A percentile compares a stretch with the other conserved stretches of the same genome.
Conservation (phyloP, 257 asterid species). For the Solanum verrucosum region DNA sequence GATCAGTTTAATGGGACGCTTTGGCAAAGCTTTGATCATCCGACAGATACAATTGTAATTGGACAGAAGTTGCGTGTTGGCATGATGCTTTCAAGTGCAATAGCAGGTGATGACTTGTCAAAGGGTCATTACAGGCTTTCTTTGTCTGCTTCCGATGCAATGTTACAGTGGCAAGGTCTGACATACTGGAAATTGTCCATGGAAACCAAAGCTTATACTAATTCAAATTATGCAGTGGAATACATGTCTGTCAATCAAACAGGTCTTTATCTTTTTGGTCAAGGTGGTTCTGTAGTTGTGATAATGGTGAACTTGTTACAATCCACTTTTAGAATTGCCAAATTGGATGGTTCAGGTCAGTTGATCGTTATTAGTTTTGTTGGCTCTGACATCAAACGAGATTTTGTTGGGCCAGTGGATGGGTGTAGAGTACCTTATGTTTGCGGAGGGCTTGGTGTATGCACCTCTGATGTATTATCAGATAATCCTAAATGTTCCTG, state of each 20-base stretch:
- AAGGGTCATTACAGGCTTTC: slow-evolving; percentile 37
- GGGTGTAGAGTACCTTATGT: slow-evolving; percentile 2
- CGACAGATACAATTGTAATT: slow-evolving; percentile 58
- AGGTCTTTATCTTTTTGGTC: slow-evolving; percentile 46
- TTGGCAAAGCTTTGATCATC: slow-evolving; percentile 64
- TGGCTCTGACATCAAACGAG: slow-evolving; percentile 11
- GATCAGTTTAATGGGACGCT: slow-evolving; percentile 31
- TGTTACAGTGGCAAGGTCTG: slow-evolving; percentile 34
- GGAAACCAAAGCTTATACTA: slow-evolving; percentile 31
- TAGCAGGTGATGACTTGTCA: slow-evolving; percentile 30
- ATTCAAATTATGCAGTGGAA: slow-evolving; percentile 21
- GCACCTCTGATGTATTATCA: slow-evolving; percentile 13
- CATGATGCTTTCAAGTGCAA: slow-evolving; percentile 21
- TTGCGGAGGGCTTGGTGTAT: slow-evolving; percentile 6
- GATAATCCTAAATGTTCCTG: slow-evolving; percentile 44
- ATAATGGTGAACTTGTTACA: slow-evolving; percentile 22
- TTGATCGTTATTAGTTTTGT: slow-evolving; percentile 36
- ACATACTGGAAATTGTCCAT: slow-evolving; percentile 65
- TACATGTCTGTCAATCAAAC: slow-evolving; percentile 31
- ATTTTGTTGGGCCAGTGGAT: slow-evolving; percentile 17
- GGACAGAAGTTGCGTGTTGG: slow-evolving; percentile 40
- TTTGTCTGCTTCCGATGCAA: slow-evolving; percentile 36
- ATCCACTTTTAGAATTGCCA: slow-evolving; percentile 36
- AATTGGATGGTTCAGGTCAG: slow-evolving; percentile 45
- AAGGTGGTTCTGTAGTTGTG: slow-evolving; percentile 33